These are phyloP conservation scores for Termitomyces sp. DNA, from an alignment of 768 basidiomycete genomes.

Conservation along the genomic window DNA sequence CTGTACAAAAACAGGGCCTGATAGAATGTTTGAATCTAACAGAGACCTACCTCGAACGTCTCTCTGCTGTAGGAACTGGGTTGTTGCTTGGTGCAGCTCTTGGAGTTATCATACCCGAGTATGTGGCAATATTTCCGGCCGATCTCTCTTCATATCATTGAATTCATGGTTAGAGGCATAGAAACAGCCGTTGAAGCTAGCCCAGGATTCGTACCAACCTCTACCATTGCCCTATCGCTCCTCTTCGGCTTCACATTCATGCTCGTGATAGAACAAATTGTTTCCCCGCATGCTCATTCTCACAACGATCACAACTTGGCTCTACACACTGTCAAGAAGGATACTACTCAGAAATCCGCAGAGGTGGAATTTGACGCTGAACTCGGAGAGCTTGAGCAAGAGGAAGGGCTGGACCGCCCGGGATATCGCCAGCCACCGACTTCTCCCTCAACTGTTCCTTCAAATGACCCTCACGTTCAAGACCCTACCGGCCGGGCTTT, in stretches of 20 bases:
- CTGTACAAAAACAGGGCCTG: background rate
- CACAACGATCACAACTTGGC: conserved; percentile 28
- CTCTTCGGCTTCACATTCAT: conserved; percentile 62
- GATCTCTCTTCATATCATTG: background rate
- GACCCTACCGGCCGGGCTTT: conserved; percentile 44
- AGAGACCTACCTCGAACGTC: conserved; percentile 42
- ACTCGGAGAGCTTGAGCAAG: conserved; percentile 54
- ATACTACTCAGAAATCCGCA: conserved; percentile 13
- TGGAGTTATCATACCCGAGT: conserved; percentile 94
- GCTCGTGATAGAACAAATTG: conserved; percentile 67
- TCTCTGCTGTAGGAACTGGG: conserved; percentile 70
- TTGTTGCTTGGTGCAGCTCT: conserved; percentile 87
- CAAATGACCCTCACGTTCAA: conserved; percentile 19
- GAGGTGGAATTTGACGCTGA: conserved; percentile 62
- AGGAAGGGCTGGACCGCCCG: conserved; percentile 29
- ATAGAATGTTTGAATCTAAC: background rate
- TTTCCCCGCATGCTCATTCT: conserved; percentile 49
- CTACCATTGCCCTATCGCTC: conserved; percentile 60
- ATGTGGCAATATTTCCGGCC: conserved; percentile 30
- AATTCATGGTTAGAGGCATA: conserved; percentile 56
- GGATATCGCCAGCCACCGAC: conserved; percentile 23
- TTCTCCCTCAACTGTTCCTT: conserved; percentile 10
- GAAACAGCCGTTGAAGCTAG: conserved; percentile 50
- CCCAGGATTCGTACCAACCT: conserved; percentile 42
- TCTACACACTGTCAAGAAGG: conserved; percentile 24